Percentiles rank a stretch among this genome's conserved stretches.
phyloP scores from a whole-genome alignment of 2,329 filamentous ascomycete species.

The Lecanosticta acicola region DNA sequence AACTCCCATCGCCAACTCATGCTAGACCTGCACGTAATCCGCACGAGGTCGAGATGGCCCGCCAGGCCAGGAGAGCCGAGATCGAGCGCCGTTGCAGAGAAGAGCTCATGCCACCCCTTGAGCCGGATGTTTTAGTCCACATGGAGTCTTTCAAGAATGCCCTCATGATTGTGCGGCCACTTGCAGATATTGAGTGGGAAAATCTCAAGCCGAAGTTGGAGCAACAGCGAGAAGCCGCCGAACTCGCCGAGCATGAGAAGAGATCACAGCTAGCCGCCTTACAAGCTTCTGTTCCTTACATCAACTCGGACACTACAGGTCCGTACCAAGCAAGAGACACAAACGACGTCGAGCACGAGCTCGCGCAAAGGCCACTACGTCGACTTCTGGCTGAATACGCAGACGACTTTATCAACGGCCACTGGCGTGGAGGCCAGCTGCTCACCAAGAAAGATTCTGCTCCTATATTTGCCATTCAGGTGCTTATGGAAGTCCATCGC shows the following conservation, averaged over 20 bases:
- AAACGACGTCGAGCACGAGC: conserved; percentile 65
- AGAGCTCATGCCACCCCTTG: conserved; percentile 58
- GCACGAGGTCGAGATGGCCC: conserved; percentile 59
- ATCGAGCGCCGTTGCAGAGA: conserved; percentile 63
- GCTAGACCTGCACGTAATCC: conserved; percentile 48
- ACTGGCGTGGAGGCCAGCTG: conserved; percentile 59
- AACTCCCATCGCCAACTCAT: conserved; percentile 23
- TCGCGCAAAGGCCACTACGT: conserved; percentile 61
- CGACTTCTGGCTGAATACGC: conserved; percentile 61
- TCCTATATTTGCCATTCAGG: conserved; percentile 64
- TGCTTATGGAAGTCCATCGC: conserved; percentile 55
- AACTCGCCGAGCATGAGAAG: conserved; percentile 50
- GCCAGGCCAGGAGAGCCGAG: conserved; percentile 59
- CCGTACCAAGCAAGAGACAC: conserved; percentile 52
- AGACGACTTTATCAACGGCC: conserved; percentile 61
- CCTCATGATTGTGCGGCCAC: conserved; percentile 60
- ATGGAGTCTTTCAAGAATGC: conserved; percentile 71
- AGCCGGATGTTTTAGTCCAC: conserved; percentile 56
- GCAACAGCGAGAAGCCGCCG: conserved; percentile 60
- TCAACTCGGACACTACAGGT: conserved; percentile 44
- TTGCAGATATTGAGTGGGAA: conserved; percentile 66
- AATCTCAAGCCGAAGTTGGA: conserved; percentile 62
- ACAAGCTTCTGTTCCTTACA: conserved; percentile 44
- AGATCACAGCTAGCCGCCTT: conserved; percentile 37
- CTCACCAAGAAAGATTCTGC: conserved; percentile 60